Evolutionary conservation across 2,329 filamentous ascomycete species (phyloP).

Genomic region (Colletotrichum destructivum): DNA sequence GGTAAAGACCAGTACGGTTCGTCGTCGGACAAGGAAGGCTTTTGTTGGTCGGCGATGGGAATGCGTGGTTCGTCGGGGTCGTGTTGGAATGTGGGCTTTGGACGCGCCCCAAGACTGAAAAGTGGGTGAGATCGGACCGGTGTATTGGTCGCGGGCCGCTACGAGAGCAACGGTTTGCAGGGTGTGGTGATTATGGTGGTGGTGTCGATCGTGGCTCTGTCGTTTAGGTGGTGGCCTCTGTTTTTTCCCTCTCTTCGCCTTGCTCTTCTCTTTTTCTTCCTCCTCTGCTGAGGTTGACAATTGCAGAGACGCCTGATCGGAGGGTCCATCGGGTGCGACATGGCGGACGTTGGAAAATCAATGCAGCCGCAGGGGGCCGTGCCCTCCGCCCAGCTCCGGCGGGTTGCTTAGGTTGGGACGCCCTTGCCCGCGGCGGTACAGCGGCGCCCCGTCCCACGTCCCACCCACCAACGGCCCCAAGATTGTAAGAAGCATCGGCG

Average conservation of each 20-base stretch:
- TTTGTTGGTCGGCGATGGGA: slow-evolving; percentile 4
- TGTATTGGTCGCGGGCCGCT: background rate
- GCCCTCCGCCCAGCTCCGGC: background rate
- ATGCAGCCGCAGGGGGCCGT: slow-evolving; percentile 14
- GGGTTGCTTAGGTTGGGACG: background rate
- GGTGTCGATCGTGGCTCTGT: background rate
- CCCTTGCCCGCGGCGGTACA: background rate
- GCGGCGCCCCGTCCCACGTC: background rate
- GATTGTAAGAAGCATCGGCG: background rate
- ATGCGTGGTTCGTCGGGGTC: background rate
- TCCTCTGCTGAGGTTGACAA: background rate
- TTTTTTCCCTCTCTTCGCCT: background rate
- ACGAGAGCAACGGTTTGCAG: background rate
- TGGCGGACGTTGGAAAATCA: slow-evolving; percentile 26
- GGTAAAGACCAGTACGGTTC: background rate
- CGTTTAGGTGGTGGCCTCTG: background rate
- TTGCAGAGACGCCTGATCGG: background rate
- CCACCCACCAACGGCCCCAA: background rate
- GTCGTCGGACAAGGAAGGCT: background rate
- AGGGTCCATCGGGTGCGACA: background rate
- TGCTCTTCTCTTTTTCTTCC: background rate
- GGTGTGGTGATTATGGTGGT: background rate
- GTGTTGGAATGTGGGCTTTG: slow-evolving; percentile 1
- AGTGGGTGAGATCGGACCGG: slow-evolving; percentile 7
- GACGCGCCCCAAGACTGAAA: slow-evolving; percentile 16